Evolutionary conservation across 2,329 filamentous ascomycete genomes (phyloP).

Genomic region (Elsinoe fawcettii): DNA sequence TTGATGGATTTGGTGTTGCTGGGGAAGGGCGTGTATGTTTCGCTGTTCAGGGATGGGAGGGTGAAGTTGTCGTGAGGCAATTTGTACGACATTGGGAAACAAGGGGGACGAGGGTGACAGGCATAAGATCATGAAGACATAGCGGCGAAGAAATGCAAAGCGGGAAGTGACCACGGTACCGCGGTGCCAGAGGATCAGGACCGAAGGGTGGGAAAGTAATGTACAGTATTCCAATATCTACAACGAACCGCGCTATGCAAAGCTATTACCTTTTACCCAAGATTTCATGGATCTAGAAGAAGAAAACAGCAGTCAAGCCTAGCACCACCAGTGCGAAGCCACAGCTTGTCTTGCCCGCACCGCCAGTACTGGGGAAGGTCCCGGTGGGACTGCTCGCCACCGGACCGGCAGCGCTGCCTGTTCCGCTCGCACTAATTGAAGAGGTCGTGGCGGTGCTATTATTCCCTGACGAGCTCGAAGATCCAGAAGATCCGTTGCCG

Average conservation of each 20-base stretch:
- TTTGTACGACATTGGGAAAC: not conserved
- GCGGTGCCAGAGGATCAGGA: no score
- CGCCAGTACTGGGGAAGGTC: not conserved
- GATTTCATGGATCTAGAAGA: not conserved
- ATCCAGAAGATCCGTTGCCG: not conserved
- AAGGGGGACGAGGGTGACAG: no score
- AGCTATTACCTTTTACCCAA: not conserved
- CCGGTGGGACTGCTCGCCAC: constrained; percentile 7
- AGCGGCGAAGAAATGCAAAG: no score
- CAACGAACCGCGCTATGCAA: not conserved
- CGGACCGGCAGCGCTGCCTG: not conserved
- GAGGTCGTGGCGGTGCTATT: not conserved
- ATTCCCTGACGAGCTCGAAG: not conserved
- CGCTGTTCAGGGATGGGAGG: not conserved
- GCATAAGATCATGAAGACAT: no score
- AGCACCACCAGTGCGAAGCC: constrained; percentile 3
- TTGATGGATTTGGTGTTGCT: constrained; percentile 38
- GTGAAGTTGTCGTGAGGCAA: not conserved
- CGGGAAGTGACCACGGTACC: no score
- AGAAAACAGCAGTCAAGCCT: not conserved
- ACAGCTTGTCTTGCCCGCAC: not conserved
- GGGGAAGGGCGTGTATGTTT: not conserved
- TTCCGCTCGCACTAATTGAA: not conserved
- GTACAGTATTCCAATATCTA: not conserved
- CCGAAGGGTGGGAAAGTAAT: not conserved